Percentiles rank a stretch among this genome's conserved stretches.
Evolutionary conservation across 2,329 filamentous ascomycete genomes (phyloP).

Genomic region (Colletotrichum truncatum): DNA sequence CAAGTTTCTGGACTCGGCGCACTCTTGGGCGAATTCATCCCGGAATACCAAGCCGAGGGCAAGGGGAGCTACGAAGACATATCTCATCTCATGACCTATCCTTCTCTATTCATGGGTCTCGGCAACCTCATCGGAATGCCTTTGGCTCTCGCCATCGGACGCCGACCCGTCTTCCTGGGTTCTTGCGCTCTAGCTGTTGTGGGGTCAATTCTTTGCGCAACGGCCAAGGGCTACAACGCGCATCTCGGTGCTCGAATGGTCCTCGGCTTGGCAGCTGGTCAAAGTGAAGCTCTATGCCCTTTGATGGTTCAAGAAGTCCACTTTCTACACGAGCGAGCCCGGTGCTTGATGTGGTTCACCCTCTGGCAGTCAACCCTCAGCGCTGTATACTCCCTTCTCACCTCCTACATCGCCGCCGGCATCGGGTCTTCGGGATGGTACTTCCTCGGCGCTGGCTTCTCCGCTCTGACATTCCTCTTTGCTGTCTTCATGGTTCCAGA

Average conservation of each 20-base stretch:
- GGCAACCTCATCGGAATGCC: slow-evolving; percentile 43
- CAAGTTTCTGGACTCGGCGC: slow-evolving; percentile 18
- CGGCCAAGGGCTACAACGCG: slow-evolving; percentile 40
- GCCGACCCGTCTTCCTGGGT: slow-evolving; percentile 41
- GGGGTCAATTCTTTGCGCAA: slow-evolving; percentile 39
- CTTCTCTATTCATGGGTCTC: slow-evolving; percentile 39
- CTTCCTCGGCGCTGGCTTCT: slow-evolving; percentile 46
- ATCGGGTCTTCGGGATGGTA: slow-evolving; percentile 54
- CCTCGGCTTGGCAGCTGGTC: slow-evolving; percentile 49
- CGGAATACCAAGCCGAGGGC: slow-evolving; percentile 13
- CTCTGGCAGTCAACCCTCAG: slow-evolving; percentile 49
- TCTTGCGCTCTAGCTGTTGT: slow-evolving; percentile 40
- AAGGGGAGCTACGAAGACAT: slow-evolving; percentile 17
- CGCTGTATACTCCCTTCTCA: slow-evolving; percentile 47
- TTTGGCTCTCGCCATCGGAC: slow-evolving; percentile 44
- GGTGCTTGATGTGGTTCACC: slow-evolving; percentile 50
- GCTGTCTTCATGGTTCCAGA: slow-evolving; percentile 51
- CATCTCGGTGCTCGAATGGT: slow-evolving; percentile 49
- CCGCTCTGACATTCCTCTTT: slow-evolving; percentile 42
- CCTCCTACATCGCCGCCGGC: slow-evolving; percentile 50
- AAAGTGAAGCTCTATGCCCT: slow-evolving; percentile 51
- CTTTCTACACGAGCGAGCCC: slow-evolving; percentile 53
- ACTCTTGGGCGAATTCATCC: slow-evolving; percentile 14
- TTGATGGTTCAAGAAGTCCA: slow-evolving; percentile 52
- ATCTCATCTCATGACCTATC: slow-evolving; percentile 15